Percentiles rank a stretch among this genome's conserved stretches.
phyloP scores from a whole-genome alignment of 345 rosid genomes.

The Eucalyptus regnans region DNA sequence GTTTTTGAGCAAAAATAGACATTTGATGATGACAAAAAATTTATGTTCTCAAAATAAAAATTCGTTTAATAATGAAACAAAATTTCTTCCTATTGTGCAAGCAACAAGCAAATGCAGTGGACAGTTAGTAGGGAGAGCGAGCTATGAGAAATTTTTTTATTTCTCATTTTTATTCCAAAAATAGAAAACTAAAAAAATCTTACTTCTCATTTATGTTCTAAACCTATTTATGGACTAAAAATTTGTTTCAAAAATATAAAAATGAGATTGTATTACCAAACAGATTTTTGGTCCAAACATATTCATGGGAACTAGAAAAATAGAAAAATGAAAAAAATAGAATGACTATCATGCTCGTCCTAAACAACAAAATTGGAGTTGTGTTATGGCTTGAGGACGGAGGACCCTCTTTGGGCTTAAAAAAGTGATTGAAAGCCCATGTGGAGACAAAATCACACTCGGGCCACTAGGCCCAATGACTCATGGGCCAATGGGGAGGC shows the following conservation, averaged over 20 bases:
- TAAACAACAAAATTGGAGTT: background rate
- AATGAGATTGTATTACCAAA: no score
- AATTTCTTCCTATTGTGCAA: rapidly evolving
- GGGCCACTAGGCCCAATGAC: background rate
- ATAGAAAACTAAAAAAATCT: no score
- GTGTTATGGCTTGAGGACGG: background rate
- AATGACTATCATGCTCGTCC: rapidly evolving
- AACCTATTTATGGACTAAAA: rapidly evolving
- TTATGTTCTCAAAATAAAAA: rapidly evolving
- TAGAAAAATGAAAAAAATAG: no score
- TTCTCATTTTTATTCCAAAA: no score
- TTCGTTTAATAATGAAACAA: no score
- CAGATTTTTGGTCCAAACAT: rapidly evolving
- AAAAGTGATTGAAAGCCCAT: background rate
- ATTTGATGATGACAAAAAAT: no score
- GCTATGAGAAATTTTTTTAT: no score
- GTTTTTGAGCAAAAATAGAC: no score
- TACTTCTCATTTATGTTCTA: no score
- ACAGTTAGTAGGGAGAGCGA: rapidly evolving
- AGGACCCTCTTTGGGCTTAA: background rate
- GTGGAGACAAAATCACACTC: background rate
- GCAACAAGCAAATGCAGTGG: rapidly evolving
- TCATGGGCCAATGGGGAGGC: background rate
- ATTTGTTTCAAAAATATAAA: no score
- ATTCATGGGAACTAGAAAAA: no score